Evolutionary conservation across 164 flowering plant species (phyloP).

Genomic region (Chimonanthus praecox): DNA sequence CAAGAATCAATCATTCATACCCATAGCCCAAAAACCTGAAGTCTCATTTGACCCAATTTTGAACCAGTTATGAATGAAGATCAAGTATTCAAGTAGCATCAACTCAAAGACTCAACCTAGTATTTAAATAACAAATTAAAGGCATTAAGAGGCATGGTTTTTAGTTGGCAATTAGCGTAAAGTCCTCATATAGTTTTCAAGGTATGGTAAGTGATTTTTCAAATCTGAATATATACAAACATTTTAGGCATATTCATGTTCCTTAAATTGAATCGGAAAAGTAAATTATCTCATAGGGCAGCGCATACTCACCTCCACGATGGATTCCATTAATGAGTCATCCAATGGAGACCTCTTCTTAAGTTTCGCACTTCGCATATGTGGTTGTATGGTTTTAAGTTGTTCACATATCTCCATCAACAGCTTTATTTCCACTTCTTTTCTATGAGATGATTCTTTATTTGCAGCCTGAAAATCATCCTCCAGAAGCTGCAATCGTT

Average conservation of each 20-base stretch:
- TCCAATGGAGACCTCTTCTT: conserved; percentile 24
- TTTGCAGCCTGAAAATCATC: conserved; percentile 25
- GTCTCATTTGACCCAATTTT: not conserved
- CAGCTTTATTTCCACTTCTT: conserved; percentile 41
- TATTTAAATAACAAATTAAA: no score
- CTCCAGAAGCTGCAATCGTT: conserved; percentile 45
- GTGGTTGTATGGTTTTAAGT: conserved; percentile 40
- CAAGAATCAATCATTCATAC: not conserved
- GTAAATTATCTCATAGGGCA: not conserved
- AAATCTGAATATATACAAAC: no score
- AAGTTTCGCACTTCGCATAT: conserved; percentile 31
- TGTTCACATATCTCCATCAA: conserved; percentile 57
- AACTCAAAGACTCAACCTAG: not conserved
- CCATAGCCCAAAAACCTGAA: not conserved
- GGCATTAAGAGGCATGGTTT: not conserved
- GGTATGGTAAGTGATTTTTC: no score
- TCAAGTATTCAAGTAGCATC: not conserved
- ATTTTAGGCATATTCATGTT: not conserved
- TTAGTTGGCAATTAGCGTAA: not conserved
- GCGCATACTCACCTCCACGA: conserved; percentile 48
- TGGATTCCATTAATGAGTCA: conserved; percentile 25
- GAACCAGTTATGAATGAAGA: not conserved
- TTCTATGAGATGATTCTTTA: conserved; percentile 24
- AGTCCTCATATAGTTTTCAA: not conserved
- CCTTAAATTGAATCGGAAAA: not conserved